A percentile compares a stretch with the other conserved stretches of the same genome.
phyloP scores from a whole-genome alignment of 1,284 basidiomycete species.

The Malassezia arunalokei region DNA sequence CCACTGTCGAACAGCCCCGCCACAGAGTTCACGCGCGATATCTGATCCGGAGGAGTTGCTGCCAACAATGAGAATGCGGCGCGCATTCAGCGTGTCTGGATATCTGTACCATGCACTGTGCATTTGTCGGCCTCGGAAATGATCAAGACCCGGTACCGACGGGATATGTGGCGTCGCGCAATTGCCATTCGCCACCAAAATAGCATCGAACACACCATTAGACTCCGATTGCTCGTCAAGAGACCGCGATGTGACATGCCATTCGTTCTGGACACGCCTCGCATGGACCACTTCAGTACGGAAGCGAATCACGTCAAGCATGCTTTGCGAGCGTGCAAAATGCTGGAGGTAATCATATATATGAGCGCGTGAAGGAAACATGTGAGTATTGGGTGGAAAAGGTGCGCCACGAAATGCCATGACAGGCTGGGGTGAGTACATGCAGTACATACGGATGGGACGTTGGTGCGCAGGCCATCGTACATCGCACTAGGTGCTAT shows the following conservation, averaged over 20 bases:
- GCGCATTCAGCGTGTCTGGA: conserved; percentile 31
- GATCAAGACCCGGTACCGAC: conserved; percentile 44
- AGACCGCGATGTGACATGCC: conserved; percentile 11
- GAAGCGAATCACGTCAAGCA: conserved; percentile 40
- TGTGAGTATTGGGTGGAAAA: conserved; percentile 15
- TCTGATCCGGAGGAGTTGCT: conserved; percentile 51
- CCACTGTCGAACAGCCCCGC: conserved; percentile 22
- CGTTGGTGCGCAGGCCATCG: conserved; percentile 40
- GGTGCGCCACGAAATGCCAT: conserved; percentile 45
- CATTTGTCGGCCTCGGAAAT: conserved; percentile 47
- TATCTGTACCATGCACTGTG: conserved; percentile 50
- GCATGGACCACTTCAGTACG: conserved; percentile 45
- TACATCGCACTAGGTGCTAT: conserved; percentile 33
- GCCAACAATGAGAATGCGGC: conserved; percentile 51
- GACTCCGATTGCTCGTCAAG: not conserved
- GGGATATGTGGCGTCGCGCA: conserved; percentile 51
- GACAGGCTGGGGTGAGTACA: conserved; percentile 17
- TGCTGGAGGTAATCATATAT: conserved; percentile 47
- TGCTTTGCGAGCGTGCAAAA: conserved; percentile 30
- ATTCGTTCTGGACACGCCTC: not conserved
- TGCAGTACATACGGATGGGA: conserved; percentile 20
- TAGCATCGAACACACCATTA: conserved; percentile 19
- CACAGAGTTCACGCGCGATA: conserved; percentile 49
- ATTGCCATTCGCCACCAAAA: conserved; percentile 49
- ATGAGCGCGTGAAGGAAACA: conserved; percentile 21